Evolutionary conservation across 164 flowering plant species (phyloP).

Genomic region (Saururus chinensis): DNA sequence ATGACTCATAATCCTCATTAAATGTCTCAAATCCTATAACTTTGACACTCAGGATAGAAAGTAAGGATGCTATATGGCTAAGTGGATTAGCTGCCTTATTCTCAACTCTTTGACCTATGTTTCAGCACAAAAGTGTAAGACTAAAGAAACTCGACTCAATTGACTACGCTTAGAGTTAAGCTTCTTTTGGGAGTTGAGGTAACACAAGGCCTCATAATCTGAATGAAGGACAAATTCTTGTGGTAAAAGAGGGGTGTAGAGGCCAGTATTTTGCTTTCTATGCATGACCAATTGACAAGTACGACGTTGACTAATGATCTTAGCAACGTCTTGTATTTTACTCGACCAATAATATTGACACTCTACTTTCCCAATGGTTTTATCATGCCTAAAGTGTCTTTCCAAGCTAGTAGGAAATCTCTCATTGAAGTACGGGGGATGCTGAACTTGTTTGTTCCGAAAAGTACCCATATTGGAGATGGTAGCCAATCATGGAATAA

Average conservation of each 20-base stretch:
- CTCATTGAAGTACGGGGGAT: too few species aligned
- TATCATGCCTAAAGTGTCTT: neutral
- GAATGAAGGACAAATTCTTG: neutral
- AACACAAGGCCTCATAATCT: neutral
- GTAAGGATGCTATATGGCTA: too few species aligned
- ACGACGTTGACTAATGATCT: neutral
- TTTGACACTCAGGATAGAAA: neutral
- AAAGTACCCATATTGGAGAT: neutral
- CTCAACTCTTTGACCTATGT: neutral
- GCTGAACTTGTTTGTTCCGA: too few species aligned
- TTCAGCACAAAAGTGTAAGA: neutral
- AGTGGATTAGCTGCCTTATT: neutral
- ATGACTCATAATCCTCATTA: neutral
- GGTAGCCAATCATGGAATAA: neutral
- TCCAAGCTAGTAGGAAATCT: neutral
- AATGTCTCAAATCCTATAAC: neutral
- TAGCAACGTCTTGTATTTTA: neutral
- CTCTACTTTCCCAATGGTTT: neutral
- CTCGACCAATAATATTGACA: neutral
- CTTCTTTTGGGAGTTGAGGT: neutral
- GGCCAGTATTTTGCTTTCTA: neutral
- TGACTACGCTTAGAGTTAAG: neutral
- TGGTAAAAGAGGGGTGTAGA: neutral
- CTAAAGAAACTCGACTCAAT: neutral
- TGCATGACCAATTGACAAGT: neutral